Percentiles rank a stretch among this genome's conserved stretches.
Evolutionary conservation across 2,329 filamentous ascomycete genomes (phyloP).

Genomic region (Dactylonectria estremocensis): DNA sequence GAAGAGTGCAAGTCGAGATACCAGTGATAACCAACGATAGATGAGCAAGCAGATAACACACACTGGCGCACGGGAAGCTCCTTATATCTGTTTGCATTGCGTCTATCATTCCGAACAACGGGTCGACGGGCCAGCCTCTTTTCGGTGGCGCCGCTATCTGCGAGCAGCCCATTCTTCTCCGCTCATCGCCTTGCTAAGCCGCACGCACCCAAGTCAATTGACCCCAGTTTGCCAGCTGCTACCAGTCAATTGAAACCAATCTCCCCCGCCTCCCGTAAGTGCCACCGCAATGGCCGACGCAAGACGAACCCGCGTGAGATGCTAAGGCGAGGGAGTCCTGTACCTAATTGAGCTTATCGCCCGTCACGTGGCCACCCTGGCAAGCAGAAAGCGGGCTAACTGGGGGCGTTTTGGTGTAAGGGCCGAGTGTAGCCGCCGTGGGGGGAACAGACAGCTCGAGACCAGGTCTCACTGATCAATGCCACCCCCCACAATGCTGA

Average conservation of each 20-base stretch:
- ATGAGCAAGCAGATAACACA: slow-evolving; percentile 1
- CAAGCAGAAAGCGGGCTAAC: slow-evolving; percentile 16
- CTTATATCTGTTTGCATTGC: background rate
- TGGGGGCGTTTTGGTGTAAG: slow-evolving; percentile 25
- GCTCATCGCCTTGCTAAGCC: slow-evolving; percentile 11
- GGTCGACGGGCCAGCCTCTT: background rate
- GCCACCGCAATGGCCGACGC: slow-evolving; percentile 24
- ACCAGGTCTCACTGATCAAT: background rate
- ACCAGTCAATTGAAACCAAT: background rate
- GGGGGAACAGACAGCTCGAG: slow-evolving; percentile 29
- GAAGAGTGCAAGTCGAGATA: background rate
- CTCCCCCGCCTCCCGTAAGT: background rate
- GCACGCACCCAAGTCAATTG: slow-evolving; percentile 16
- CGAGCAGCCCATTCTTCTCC: slow-evolving; percentile 2
- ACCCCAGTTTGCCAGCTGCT: background rate
- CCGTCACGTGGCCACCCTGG: slow-evolving; percentile 45
- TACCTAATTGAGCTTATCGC: slow-evolving; percentile 43
- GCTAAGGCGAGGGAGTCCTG: slow-evolving; percentile 14
- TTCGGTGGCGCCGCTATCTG: slow-evolving; percentile 11
- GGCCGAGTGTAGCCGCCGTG: slow-evolving; percentile 49
- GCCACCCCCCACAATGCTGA: background rate
- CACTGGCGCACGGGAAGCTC: background rate
- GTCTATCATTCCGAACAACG: background rate
- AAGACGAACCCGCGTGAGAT: slow-evolving; percentile 25
- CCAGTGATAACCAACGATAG: slow-evolving; percentile 1